A percentile compares a stretch with the other conserved stretches of the same genome.
These are phyloP conservation scores for Geranomyces michiganensis DNA, from an alignment of 192 early-diverging fungal genomes.

Conservation along the genomic window DNA sequence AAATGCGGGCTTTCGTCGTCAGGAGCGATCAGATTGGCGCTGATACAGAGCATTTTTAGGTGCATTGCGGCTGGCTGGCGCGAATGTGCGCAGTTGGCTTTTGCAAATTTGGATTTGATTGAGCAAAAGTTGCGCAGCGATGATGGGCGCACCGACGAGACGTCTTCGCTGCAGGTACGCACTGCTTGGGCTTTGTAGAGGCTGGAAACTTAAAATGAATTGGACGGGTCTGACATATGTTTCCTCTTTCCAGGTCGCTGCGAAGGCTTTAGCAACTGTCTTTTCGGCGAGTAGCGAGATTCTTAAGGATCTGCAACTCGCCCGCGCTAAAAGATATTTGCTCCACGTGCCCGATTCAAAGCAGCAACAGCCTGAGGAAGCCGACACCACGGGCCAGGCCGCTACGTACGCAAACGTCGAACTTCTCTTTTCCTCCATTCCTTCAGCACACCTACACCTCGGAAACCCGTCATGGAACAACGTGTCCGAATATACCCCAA, in stretches of 20 bases:
- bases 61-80: background rate
- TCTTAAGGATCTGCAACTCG: too few species aligned
- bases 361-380: too few species aligned
- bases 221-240: too few species aligned
- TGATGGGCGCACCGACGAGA: background rate
- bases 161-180: too few species aligned
- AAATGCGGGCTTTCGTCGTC: too few species aligned
- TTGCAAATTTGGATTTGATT: background rate
- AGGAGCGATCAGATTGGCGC: too few species aligned
- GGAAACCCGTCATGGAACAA: slow-evolving; percentile 14
- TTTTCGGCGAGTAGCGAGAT: background rate
- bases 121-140: background rate
- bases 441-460: background rate
- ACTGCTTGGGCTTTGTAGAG: too few species aligned
- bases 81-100: background rate
- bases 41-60: too few species aligned
- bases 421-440: slow-evolving; percentile 4
- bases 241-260: background rate
- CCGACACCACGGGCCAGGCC: too few species aligned
- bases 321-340: too few species aligned
- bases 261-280: background rate
- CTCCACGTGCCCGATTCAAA: too few species aligned
- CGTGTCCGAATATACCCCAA: background rate
- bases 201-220: too few species aligned
- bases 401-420: background rate